Base-by-base conservation (phyloP, 1,139 yeast genomes). In the Geotrichum fermentans region DNA sequence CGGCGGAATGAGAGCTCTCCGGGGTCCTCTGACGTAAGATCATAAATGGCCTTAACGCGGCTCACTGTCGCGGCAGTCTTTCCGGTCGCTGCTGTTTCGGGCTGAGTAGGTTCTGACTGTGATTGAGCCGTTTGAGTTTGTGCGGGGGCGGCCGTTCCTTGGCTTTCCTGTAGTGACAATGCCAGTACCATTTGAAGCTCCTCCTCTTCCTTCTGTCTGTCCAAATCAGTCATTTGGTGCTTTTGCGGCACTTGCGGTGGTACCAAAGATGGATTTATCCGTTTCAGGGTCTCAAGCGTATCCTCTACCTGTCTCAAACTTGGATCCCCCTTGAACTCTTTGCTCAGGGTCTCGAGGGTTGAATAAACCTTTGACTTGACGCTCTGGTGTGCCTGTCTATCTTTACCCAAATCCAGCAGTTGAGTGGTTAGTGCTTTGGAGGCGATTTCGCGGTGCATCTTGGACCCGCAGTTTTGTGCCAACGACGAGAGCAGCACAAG, bases 391-490 rank as follows among this genome's bases (percentile, higher is more conserved):
- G 84, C 76, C 42, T 71, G 65, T 20, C 70, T 65, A 59, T 81
- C 87, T 16, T 73, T 74, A 29, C 87, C 71, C 55, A 82, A 71
- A 51, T 73, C 72, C 34, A 80, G 61, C 44, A 92, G 69, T 20
- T 74, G 73, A 40, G 73, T 72, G 26, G 89, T 77, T 62, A 89
- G 88, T 10, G 74, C 62, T 56, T 78, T 79, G 20, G 89, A 73
- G 32, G 96, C 90, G 40, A 90, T 80, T 58, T 83, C 88, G 55
- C 86, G 89, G 59, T 82, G 82, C 78, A 86, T 79, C 57, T 89
- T 73, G 1, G 95, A 82, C 1, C 97, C 97, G 68, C 97, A 90
- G 64, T 92, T 92, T 66, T 90, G 96, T 0, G 96, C 96, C 33
- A 88, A 67, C 0, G 96, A 83, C 17, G 80, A 76, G 17, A 87